Conservation (phyloP, 331 rosid species). For the Malus hybrid region DNA sequence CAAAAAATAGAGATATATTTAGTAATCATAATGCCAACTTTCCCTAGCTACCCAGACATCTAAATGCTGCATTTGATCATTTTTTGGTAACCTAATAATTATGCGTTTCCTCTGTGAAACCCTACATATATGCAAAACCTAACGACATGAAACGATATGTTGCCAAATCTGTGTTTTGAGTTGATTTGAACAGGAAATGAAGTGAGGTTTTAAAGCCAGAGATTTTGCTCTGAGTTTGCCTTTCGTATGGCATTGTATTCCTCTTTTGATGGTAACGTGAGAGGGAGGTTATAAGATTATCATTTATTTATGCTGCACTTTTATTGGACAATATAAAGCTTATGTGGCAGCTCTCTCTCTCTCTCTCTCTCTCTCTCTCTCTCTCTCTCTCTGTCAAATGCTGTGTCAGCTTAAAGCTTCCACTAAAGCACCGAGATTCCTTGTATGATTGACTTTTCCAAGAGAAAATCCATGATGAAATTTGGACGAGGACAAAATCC, state of each 20-base stretch:
- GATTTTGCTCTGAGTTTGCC: background rate
- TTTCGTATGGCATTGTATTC: slow-evolving; percentile 3
- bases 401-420: slow-evolving; percentile 26
- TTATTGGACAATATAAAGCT: slow-evolving; percentile 27
- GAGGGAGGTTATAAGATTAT: slow-evolving; percentile 13
- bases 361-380: too few relatives aligned
- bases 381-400: background rate
- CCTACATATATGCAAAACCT: background rate
- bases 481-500: slow-evolving; percentile 9
- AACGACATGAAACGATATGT: background rate
- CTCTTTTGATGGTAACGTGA: slow-evolving; percentile 17
- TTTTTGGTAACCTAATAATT: background rate
- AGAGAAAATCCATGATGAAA: slow-evolving; percentile 19
- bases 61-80: background rate
- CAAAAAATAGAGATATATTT: background rate
- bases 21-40: slow-evolving; percentile 22
- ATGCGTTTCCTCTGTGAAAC: background rate
- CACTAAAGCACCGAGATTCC: slow-evolving; percentile 26
- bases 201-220: background rate
- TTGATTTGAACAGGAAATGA: background rate
- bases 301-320: slow-evolving; percentile 22
- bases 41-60: slow-evolving; percentile 8
- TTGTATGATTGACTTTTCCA: background rate
- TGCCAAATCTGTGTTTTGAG: background rate
- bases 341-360: slow-evolving; percentile 18